Percentiles rank a stretch among this genome's conserved stretches.
These are phyloP conservation scores for Globisporangium nagaii DNA, from an alignment of 352 stramenopile genomes.

Conservation along the genomic window DNA sequence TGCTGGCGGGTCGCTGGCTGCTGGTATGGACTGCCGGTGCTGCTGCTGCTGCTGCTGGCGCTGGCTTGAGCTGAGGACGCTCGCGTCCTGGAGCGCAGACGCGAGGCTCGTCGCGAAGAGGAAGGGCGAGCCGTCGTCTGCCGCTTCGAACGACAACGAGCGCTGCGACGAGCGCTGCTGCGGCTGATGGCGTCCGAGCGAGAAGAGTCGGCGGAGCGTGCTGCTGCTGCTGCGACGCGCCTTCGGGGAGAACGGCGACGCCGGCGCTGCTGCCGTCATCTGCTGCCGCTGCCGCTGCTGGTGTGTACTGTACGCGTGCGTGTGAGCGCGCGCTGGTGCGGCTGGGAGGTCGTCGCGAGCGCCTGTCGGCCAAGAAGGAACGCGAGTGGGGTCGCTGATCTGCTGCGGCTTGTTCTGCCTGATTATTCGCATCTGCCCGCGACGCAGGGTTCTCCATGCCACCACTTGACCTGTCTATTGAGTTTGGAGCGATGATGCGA, in stretches of 20 bases:
- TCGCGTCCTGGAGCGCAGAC: constrained; percentile 6
- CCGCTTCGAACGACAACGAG: not conserved
- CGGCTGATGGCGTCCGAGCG: not conserved
- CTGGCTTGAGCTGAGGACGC: not conserved
- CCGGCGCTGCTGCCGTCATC: not conserved
- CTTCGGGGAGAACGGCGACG: not conserved
- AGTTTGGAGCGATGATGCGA: not conserved
- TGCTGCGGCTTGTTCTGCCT: not conserved
- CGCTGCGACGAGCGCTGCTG: not conserved
- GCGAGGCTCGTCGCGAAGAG: constrained; percentile 12
- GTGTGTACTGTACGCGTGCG: not conserved
- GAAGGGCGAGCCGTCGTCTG: constrained; percentile 1
- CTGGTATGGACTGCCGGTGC: not conserved
- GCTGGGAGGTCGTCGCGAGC: not conserved
- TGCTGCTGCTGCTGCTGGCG: not conserved
- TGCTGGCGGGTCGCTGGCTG: not conserved
- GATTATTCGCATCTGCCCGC: not conserved
- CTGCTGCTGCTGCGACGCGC: constrained; percentile 1
- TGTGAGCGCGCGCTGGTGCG: not conserved
- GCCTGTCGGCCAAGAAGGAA: not conserved
- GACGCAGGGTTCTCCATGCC: no score
- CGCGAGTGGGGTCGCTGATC: not conserved
- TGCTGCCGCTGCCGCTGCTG: not conserved
- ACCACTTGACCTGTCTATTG: no score
- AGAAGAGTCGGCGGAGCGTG: constrained; percentile 10